Evolutionary conservation across 2,329 filamentous ascomycete species (phyloP), one percentile per base, ranked within the genome.

Genomic region (Aspergillus fumigatus): DNA sequence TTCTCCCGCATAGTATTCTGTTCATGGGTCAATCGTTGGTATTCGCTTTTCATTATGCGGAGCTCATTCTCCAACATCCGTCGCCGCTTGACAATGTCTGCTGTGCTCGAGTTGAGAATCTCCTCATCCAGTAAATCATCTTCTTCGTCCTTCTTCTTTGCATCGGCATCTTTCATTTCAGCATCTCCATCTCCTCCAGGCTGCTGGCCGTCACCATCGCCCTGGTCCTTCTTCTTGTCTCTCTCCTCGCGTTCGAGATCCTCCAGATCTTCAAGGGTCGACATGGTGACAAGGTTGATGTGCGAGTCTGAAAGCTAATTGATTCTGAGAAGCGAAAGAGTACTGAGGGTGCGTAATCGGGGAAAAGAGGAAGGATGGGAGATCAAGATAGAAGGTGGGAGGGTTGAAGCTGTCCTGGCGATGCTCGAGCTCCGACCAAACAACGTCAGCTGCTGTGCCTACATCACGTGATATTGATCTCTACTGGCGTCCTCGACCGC

Each of bases 1-100:
- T 97, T 97, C 77, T 97, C 93, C 57, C 87, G 87, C 94, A 99
- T 99, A 50, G 90, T 88, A 51, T 88, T 86, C 80, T 96, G 96
- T 79, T 99, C 94, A 70, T 99, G 94, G 68, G 88, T 89, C 78
- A 99, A 82, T 67, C 94, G 88, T 73, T 96, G 92, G 68, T 86
- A 92, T 77, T 99, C 94, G 82, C 92, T 96, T 82, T 89, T 93
- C 92, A 99, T 97, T 78, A 99, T 97, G 69, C 94, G 85, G 70
- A 94, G 89, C 77, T 99, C 94, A 77, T 99, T 99, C 77, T 99
- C 94, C 64, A 99, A 82, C 71, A 99, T 83, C 70, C 92, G 88
- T 80, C 88, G 89, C 75, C 94, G 86, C 68, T 92, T 96, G 69
- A 90, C 82, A 70, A 99, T 95, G 79, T 99, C 94, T 80, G 91